phyloP scores from a whole-genome alignment of 106 monocot genomes.

The Iris macrosiphon region DNA sequence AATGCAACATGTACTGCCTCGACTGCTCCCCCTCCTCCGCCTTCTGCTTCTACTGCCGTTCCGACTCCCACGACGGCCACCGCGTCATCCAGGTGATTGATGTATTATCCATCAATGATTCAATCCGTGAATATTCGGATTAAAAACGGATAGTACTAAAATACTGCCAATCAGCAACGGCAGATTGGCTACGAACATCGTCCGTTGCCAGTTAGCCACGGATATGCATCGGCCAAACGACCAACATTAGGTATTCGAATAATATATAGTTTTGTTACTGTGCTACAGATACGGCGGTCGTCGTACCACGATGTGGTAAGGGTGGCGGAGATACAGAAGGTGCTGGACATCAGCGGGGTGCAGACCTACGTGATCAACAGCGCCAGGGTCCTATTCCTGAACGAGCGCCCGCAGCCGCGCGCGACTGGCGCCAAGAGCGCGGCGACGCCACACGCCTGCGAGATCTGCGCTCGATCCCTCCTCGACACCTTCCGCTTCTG shows the following conservation, averaged over 20 bases:
- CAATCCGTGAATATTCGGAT: no score
- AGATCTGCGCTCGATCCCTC: constrained; percentile 64
- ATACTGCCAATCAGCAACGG: no score
- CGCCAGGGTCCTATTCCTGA: constrained; percentile 73
- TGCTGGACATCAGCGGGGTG: constrained; percentile 60
- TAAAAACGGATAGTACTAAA: no score
- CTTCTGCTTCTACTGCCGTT: constrained; percentile 69
- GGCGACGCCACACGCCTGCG: constrained; percentile 39
- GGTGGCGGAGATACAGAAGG: constrained; percentile 58
- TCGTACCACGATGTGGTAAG: constrained; percentile 92
- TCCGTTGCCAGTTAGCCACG: no score
- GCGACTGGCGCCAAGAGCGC: constrained; percentile 9
- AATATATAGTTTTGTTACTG: no score
- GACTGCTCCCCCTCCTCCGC: constrained; percentile 19
- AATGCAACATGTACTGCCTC: constrained; percentile 79
- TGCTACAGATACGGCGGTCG: constrained; percentile 81
- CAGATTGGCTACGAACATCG: no score
- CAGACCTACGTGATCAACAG: constrained; percentile 96
- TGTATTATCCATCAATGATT: no score
- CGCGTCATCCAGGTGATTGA: constrained; percentile 59
- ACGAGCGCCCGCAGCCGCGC: constrained; percentile 80
- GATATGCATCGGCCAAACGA: no score
- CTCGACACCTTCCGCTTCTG: constrained; percentile 70
- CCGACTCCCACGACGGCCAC: constrained; percentile 47
- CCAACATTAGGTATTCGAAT: no score